Evolutionary conservation across 1,284 basidiomycete species (phyloP).

Genomic region (Puccinia hordei): DNA sequence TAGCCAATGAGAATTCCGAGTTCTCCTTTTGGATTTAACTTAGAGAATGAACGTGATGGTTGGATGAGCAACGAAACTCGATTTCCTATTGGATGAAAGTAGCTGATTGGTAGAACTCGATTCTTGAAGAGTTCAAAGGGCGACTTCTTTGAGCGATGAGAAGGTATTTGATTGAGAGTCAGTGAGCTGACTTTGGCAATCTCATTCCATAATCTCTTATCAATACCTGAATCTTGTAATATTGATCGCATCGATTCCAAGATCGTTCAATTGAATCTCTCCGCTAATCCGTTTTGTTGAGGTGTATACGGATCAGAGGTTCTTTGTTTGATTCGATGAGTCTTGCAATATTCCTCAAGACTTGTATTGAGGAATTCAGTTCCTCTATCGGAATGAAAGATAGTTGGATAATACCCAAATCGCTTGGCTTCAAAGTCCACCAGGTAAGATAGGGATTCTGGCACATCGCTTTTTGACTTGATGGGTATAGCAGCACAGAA

Average conservation of each 20-base stretch:
- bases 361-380: conserved; percentile 10
- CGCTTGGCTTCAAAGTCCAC: not conserved
- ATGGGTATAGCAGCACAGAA: not conserved
- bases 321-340: not conserved
- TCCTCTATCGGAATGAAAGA: not conserved
- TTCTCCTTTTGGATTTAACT: not conserved
- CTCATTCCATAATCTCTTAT: not conserved
- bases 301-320: conserved; percentile 10
- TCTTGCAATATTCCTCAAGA: not conserved
- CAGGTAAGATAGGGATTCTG: not conserved
- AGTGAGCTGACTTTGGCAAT: not conserved
- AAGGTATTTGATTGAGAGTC: no score
- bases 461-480: not conserved
- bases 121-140: conserved; percentile 17
- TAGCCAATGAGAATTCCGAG: not conserved
- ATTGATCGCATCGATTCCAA: not conserved
- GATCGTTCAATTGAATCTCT: no score
- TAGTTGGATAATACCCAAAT: not conserved
- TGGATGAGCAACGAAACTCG: not conserved
- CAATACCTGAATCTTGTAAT: not conserved
- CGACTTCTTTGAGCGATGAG: not conserved
- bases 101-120: not conserved
- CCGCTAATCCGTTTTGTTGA: no score
- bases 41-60: not conserved
- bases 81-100: conserved; percentile 14